phyloP scores from a whole-genome alignment of 2,329 filamentous ascomycete genomes.

The Nectriaceae sp. region DNA sequence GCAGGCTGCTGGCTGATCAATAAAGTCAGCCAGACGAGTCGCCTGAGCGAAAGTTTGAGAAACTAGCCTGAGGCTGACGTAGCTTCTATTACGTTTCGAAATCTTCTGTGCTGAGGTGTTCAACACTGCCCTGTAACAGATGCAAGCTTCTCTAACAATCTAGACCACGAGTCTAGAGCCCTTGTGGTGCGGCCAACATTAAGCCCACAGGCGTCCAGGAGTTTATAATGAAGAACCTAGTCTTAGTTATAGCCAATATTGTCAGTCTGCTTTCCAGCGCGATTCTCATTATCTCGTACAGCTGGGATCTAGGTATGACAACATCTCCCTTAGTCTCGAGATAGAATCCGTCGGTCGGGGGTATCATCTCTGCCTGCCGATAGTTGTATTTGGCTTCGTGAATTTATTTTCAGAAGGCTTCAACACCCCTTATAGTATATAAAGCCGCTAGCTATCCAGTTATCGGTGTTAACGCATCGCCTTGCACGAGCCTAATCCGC shows the following conservation, averaged over 20 bases:
- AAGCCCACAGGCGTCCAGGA: constrained; percentile 52
- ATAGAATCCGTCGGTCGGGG: constrained; percentile 21
- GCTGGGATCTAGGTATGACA: constrained; percentile 74
- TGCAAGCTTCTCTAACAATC: constrained; percentile 48
- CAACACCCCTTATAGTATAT: constrained; percentile 61
- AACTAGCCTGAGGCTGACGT: not conserved
- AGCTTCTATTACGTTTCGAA: constrained; percentile 31
- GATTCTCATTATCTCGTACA: constrained; percentile 46
- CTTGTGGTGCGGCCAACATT: constrained; percentile 38
- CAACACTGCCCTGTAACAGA: constrained; percentile 55
- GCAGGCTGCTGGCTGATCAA: constrained; percentile 41
- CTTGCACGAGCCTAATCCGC: constrained; percentile 59
- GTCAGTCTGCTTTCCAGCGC: constrained; percentile 48
- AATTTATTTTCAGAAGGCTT: constrained; percentile 47
- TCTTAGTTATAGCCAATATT: constrained; percentile 47
- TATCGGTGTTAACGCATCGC: constrained; percentile 69
- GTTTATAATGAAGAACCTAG: constrained; percentile 50
- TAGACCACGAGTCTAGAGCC: constrained; percentile 39
- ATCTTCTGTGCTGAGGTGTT: constrained; percentile 44
- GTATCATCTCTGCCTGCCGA: constrained; percentile 47
- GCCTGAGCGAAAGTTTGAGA: not conserved
- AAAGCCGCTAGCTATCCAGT: constrained; percentile 66
- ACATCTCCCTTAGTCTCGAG: constrained; percentile 56
- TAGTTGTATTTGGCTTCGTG: constrained; percentile 54
- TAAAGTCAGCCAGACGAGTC: constrained; percentile 35